A percentile compares a stretch with the other conserved stretches of the same genome.
Evolutionary conservation across 768 basidiomycete species (phyloP).

Genomic region (Lentinula sp.): DNA sequence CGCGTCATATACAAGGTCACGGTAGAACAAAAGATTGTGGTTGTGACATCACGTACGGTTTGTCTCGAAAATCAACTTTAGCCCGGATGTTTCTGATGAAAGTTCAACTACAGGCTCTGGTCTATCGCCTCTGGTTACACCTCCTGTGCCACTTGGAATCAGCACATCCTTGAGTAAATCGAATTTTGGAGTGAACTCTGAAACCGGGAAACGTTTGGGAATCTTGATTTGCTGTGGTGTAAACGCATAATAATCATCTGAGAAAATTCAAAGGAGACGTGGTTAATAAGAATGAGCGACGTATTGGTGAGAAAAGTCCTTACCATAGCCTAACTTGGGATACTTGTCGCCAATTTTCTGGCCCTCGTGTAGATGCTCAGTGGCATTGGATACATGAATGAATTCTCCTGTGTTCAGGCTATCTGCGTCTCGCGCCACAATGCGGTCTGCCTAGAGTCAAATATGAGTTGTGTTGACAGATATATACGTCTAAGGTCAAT

Average conservation of each 20-base stretch:
- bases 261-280: background rate
- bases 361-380: constrained; percentile 41
- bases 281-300: background rate
- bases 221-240: constrained; percentile 21
- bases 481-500: background rate
- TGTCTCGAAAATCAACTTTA: constrained; percentile 55
- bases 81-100: constrained; percentile 49
- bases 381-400: constrained; percentile 36
- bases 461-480: background rate
- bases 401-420: constrained; percentile 50
- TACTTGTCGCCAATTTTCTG: constrained; percentile 54
- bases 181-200: constrained; percentile 32
- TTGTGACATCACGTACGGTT: constrained; percentile 49
- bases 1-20: background rate
- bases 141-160: constrained; percentile 11
- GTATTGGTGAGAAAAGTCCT: constrained; percentile 7
- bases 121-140: constrained; percentile 15
- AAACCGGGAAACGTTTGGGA: constrained; percentile 43
- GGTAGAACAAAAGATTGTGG: background rate
- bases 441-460: constrained; percentile 40
- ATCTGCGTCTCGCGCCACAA: constrained; percentile 44
- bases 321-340: constrained; percentile 59
- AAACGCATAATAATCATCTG: constrained; percentile 67
- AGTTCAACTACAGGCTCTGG: constrained; percentile 46
- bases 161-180: constrained; percentile 42